A percentile compares a stretch with the other conserved stretches of the same genome.
These are phyloP conservation scores for Pseudophaeomoniella oleicola DNA, from an alignment of 2,329 filamentous ascomycete genomes.

Conservation along the genomic window DNA sequence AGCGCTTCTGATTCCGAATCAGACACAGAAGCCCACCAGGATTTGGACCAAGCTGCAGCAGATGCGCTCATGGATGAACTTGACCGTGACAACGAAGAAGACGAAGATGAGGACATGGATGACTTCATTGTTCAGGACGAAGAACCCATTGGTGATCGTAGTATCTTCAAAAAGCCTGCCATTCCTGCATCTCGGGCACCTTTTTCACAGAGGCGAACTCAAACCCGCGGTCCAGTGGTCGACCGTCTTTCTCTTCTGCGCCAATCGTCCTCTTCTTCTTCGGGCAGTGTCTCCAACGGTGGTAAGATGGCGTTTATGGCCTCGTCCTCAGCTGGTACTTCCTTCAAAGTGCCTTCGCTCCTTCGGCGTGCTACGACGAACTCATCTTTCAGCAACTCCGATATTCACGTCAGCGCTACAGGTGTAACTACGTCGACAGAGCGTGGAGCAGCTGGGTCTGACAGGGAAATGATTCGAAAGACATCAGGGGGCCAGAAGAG, in stretches of 20 bases:
- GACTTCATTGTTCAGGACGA: slow-evolving; percentile 14
- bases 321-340: slow-evolving; percentile 4
- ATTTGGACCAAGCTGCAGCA: slow-evolving; percentile 24
- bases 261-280: slow-evolving; percentile 23
- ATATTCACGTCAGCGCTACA: slow-evolving; percentile 9
- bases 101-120: slow-evolving; percentile 31
- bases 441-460: slow-evolving; percentile 9
- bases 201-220: slow-evolving; percentile 15
- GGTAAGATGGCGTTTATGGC: slow-evolving; percentile 12
- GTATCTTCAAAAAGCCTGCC: slow-evolving; percentile 13
- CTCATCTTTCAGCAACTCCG: slow-evolving; percentile 8
- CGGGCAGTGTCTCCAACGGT: slow-evolving; percentile 2
- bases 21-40: slow-evolving; percentile 22
- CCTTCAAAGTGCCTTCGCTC: slow-evolving; percentile 9
- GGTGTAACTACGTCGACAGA: slow-evolving; percentile 11
- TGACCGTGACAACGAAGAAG: slow-evolving; percentile 33
- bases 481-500: slow-evolving; percentile 9
- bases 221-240: slow-evolving; percentile 25
- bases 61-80: slow-evolving; percentile 40
- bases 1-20: slow-evolving; percentile 22
- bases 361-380: slow-evolving; percentile 13
- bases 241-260: slow-evolving; percentile 29
- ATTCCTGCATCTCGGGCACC: slow-evolving; percentile 10
- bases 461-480: too few relatives aligned
- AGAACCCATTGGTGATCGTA: slow-evolving; percentile 12